Conservation (phyloP, 2,329 filamentous ascomycete genomes). For the Xylaria sp. region DNA sequence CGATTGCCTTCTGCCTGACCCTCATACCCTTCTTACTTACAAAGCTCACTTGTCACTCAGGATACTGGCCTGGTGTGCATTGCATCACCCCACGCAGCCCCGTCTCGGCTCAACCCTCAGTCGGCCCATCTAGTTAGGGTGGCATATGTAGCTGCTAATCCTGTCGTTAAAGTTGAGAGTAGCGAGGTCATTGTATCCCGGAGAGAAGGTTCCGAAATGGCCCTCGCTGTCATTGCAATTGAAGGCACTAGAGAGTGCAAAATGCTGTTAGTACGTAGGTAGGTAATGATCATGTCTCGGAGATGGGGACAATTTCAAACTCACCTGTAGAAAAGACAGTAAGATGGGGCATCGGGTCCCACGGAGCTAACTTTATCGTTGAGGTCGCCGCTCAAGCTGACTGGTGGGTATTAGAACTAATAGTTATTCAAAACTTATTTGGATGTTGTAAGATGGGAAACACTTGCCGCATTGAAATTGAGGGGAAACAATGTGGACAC, state of each 20-base stretch:
- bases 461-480: neutral
- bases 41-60: neutral
- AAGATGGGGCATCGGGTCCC: neutral
- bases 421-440: neutral
- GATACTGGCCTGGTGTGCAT: neutral
- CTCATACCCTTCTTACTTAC: neutral
- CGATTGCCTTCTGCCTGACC: neutral
- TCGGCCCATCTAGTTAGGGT: neutral
- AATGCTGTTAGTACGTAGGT: neutral
- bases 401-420: neutral
- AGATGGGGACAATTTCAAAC: neutral
- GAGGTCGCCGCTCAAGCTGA: neutral
- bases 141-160: constrained; percentile 1
- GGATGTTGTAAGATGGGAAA: neutral
- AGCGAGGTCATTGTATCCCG: neutral
- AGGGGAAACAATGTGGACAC: neutral
- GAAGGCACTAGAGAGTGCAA: neutral
- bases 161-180: neutral
- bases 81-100: neutral
- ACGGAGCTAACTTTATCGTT: neutral
- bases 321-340: neutral
- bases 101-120: neutral
- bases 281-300: neutral
- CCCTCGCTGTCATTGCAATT: neutral
- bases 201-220: neutral